These are phyloP conservation scores for Hygrophoropsis aurantiaca DNA, from an alignment of 768 basidiomycete genomes.

Conservation along the genomic window DNA sequence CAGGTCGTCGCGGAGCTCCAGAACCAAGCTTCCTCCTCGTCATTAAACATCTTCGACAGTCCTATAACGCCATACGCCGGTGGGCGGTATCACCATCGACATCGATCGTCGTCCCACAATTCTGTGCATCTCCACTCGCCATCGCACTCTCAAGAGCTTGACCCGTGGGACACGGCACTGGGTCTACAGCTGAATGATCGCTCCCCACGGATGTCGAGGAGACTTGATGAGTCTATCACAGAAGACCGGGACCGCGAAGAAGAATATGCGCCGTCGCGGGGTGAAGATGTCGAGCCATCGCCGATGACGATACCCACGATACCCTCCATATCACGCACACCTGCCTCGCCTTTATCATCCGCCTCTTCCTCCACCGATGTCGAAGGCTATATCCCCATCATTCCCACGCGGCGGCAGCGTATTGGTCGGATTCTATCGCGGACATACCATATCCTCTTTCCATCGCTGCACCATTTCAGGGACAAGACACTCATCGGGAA, in stretches of 20 bases:
- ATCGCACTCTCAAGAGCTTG: conserved; percentile 27
- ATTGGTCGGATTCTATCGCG: conserved; percentile 33
- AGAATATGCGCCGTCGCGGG: conserved; percentile 3
- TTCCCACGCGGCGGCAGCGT: conserved; percentile 41
- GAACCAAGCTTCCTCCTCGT: conserved; percentile 59
- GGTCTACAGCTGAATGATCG: conserved; percentile 55
- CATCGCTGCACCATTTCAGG: conserved; percentile 74
- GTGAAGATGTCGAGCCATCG: conserved; percentile 9
- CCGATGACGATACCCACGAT: conserved; percentile 28
- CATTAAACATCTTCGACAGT: conserved; percentile 65
- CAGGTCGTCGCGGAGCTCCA: conserved; percentile 84
- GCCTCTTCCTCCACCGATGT: conserved; percentile 37
- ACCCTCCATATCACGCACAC: conserved; percentile 59
- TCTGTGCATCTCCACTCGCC: too few relatives aligned
- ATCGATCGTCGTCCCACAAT: conserved; percentile 27
- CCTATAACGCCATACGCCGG: conserved; percentile 70
- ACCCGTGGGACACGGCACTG: conserved; percentile 53
- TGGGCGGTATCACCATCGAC: conserved; percentile 64
- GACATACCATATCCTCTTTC: conserved; percentile 72
- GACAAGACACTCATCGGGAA: conserved; percentile 70
- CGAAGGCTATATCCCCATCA: conserved; percentile 44
- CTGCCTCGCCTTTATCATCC: conserved; percentile 43
- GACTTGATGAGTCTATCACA: conserved; percentile 17
- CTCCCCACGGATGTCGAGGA: conserved; percentile 35
- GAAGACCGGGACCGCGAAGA: conserved; percentile 16